These are phyloP conservation scores for Anthracocystis setariae DNA, from an alignment of 1,284 basidiomycete genomes.

Conservation along the genomic window DNA sequence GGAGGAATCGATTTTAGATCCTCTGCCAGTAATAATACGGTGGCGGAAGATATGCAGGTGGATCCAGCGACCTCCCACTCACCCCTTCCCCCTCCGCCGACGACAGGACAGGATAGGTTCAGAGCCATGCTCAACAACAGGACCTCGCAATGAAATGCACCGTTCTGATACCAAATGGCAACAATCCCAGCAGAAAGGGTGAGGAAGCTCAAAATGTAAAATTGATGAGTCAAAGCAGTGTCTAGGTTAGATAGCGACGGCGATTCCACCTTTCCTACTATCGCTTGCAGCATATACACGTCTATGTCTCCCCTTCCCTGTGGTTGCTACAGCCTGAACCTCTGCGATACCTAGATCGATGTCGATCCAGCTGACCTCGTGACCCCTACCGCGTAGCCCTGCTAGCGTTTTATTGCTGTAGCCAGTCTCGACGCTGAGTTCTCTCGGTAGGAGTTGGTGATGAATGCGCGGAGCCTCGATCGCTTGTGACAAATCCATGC, in stretches of 20 bases:
- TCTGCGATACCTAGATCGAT: conserved; percentile 55
- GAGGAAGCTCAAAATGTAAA: too few species aligned
- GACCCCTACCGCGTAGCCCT: conserved; percentile 38
- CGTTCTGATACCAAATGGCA: background rate
- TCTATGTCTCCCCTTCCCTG: conserved; percentile 11
- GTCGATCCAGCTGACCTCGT: conserved; percentile 51
- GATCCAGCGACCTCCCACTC: conserved; percentile 12
- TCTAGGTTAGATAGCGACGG: conserved; percentile 56
- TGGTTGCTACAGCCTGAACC: conserved; percentile 52
- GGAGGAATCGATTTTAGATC: conserved; percentile 7
- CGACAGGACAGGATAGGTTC: conserved; percentile 51
- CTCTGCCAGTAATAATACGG: background rate
- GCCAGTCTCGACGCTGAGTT: conserved; percentile 53
- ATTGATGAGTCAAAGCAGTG: too few species aligned
- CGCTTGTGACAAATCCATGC: conserved; percentile 79
- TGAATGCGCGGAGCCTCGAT: conserved; percentile 90
- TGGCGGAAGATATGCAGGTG: conserved; percentile 29
- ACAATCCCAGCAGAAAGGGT: background rate
- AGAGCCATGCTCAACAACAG: conserved; percentile 35
- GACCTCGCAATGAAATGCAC: background rate
- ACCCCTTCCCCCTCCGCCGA: conserved; percentile 2
- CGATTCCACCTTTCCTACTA: conserved; percentile 58
- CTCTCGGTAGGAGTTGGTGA: conserved; percentile 73
- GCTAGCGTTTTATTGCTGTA: conserved; percentile 43
- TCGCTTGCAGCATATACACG: conserved; percentile 55